Conservation (phyloP, 345 rosid genomes). For the Acer campestre region DNA sequence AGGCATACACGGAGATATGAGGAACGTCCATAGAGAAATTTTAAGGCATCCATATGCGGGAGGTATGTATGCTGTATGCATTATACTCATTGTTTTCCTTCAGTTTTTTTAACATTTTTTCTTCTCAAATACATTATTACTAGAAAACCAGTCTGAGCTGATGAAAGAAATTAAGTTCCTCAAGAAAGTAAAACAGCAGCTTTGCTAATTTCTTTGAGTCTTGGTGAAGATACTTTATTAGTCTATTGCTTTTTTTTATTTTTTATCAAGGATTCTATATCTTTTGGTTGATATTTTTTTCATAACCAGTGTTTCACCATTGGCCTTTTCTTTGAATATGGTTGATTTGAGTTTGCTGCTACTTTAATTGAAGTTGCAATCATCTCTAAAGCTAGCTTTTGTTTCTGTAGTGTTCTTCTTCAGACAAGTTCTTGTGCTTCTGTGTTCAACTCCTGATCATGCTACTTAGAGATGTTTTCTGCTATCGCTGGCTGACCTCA, state of each 20-base stretch:
- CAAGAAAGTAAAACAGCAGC: constrained; percentile 78
- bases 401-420: no score
- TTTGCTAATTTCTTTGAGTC: constrained; percentile 69
- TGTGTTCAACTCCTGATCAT: no score
- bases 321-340: not conserved
- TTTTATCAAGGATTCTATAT: not conserved
- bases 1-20: constrained; percentile 68
- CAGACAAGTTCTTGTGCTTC: no score
- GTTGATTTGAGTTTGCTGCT: no score
- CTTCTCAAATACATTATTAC: constrained; percentile 21
- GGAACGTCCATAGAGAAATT: constrained; percentile 92
- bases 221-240: not conserved
- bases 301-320: not conserved
- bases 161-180: constrained; percentile 75
- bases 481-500: no score
- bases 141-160: constrained; percentile 87
- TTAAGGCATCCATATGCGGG: constrained; percentile 92
- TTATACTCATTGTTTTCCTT: not conserved
- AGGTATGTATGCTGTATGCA: constrained; percentile 54
- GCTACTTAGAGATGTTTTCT: no score
- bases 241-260: not conserved
- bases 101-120: constrained; percentile 2
- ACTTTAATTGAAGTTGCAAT: no score
- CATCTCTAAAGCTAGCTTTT: no score
- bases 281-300: constrained; percentile 7